These are phyloP conservation scores for Paecilomyces sp. DNA, from an alignment of 2,329 filamentous ascomycete species.

Conservation along the genomic window DNA sequence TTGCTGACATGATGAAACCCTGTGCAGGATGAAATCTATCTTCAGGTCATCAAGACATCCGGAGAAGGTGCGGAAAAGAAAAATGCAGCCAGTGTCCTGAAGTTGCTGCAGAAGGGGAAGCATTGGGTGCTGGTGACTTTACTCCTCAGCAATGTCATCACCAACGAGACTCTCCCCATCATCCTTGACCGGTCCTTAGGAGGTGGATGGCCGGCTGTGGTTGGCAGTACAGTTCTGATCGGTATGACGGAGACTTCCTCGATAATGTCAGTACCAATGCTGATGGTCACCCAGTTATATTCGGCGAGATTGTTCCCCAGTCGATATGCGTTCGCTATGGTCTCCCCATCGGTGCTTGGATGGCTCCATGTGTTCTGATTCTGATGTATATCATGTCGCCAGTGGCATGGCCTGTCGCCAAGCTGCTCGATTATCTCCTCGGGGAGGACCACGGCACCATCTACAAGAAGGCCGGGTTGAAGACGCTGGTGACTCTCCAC, in stretches of 20 bases:
- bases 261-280: conserved; percentile 1
- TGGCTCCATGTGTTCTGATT: conserved; percentile 76
- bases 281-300: conserved; percentile 63
- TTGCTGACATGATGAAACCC: not conserved
- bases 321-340: conserved; percentile 95
- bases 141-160: conserved; percentile 91
- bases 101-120: conserved; percentile 78
- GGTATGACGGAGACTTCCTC: conserved; percentile 48
- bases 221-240: conserved; percentile 89
- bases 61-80: conserved; percentile 77
- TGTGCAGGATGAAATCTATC: conserved; percentile 81
- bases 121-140: conserved; percentile 97
- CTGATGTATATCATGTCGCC: conserved; percentile 92
- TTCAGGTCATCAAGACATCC: conserved; percentile 87
- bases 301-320: conserved; percentile 93
- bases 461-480: conserved; percentile 96
- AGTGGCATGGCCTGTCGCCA: conserved; percentile 89
- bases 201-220: conserved; percentile 86
- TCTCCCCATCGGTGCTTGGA: conserved; percentile 87
- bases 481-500: conserved; percentile 92
- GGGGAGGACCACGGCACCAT: conserved; percentile 93
- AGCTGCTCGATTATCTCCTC: conserved; percentile 86
- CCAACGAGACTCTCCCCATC: conserved; percentile 93
- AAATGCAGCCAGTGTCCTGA: conserved; percentile 74
- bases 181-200: conserved; percentile 90